Conservation (phyloP, 441 rosid species). For the Gossypium gossypioides region DNA sequence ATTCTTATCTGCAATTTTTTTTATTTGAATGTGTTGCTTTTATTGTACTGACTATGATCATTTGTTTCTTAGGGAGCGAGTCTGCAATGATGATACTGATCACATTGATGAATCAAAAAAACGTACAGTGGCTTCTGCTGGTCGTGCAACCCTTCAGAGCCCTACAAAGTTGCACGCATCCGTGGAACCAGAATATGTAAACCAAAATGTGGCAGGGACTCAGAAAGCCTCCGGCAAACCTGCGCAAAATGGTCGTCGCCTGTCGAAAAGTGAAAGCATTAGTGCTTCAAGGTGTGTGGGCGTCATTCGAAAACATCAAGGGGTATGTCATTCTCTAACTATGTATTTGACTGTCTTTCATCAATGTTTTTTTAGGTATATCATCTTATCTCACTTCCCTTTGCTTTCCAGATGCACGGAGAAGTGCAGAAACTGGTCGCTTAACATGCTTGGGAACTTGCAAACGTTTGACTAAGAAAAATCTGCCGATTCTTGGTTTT, state of each 20-base stretch:
- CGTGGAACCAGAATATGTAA: conserved; percentile 27
- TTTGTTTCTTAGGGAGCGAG: conserved; percentile 52
- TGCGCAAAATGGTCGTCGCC: conserved; percentile 43
- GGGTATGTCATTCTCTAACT: conserved; percentile 12
- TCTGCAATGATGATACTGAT: conserved; percentile 38
- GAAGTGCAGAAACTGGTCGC: conserved; percentile 10
- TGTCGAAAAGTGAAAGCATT: conserved; percentile 68
- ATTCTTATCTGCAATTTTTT: conserved; percentile 1
- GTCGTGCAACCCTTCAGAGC: conserved; percentile 36
- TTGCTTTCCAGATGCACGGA: conserved; percentile 8
- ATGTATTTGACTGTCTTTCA: not conserved
- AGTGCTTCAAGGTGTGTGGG: conserved; percentile 72
- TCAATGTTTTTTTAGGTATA: not conserved
- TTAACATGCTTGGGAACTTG: not conserved
- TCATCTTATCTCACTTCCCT: not conserved
- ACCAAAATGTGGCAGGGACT: conserved; percentile 25
- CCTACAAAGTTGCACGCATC: conserved; percentile 31
- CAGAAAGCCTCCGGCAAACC: conserved; percentile 34
- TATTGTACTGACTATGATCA: not conserved
- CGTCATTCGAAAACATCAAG: conserved; percentile 25
- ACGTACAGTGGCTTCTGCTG: conserved; percentile 27
- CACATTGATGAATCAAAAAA: conserved; percentile 30
- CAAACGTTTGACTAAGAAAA: not conserved
- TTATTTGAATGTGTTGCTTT: not conserved
- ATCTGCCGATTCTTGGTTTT: not conserved